Evolutionary conservation across 2,329 filamentous ascomycete genomes (phyloP), one percentile per base, ranked within the genome.

Genomic region (Trichoderma brevicompactum): DNA sequence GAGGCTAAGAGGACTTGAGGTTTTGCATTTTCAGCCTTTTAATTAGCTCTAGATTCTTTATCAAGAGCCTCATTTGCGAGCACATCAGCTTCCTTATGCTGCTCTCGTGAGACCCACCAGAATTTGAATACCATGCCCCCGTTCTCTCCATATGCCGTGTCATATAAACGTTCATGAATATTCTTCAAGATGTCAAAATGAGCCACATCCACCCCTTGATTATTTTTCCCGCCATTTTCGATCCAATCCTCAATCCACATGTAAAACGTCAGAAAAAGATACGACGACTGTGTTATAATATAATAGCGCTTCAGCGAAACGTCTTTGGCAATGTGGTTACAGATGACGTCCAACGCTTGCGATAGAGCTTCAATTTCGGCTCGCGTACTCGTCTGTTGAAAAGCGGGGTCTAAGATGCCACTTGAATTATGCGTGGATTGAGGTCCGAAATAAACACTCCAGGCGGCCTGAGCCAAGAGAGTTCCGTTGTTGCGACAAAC

Each of bases 401-500:
- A 9, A 28, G 7, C 2, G 28, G 28, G 15, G 8, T 8, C 49
- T 38, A 63, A 13, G n/a, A 15, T 10, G 3, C 61, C 69, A 15
- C 38, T 46, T 5, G 54, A 49, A 56, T 74, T 75, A 61, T 70
- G 58, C 17, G 52, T 55, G 9, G 71, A 74, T 15, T 63, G 38
- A 7, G 68, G 68, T 3, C 72, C 73, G 54, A 72, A 72, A 46
- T 68, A 74, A 17, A 72, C 71, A 19, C 66, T 69, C 70, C 71
- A 74, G 10, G 69, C 40, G 0, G 67, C 72, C 7, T 62, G 67
- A 5, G 72, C 72, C 1, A 52, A 52, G 0, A 61, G 67, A 6
- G 49, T 69, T 3, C 72, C 72, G 49, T 67, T 70, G 44, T 60
- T 49, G 12, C 69, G 71, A 55, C 70, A 72, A n/a, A 69, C 69